A percentile compares a stretch with the other conserved stretches of the same genome.
Conservation (phyloP, 129 eudicot species). For the Chrysanthemum lavandulifolium region DNA sequence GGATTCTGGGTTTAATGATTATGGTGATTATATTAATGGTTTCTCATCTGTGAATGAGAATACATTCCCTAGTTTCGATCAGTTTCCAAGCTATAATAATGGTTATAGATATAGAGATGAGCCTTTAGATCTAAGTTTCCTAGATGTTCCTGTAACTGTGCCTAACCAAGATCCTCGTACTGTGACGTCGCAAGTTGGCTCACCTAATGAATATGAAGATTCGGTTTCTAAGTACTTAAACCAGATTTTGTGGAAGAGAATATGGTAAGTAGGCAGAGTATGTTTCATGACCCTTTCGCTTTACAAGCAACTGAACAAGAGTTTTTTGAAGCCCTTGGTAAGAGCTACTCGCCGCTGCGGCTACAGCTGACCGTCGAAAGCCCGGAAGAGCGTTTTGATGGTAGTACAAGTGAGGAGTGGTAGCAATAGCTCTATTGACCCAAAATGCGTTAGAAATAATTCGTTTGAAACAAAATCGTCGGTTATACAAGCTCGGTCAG, state of each 20-base stretch:
- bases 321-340: conserved; percentile 56
- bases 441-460: conserved; percentile 44
- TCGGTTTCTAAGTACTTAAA: conserved; percentile 54
- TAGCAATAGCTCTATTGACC: conserved; percentile 28
- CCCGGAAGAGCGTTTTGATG: conserved; percentile 42
- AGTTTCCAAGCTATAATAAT: conserved; percentile 19
- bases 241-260: conserved; percentile 74
- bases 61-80: conserved; percentile 37
- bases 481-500: conserved; percentile 28
- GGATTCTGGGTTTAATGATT: conserved; percentile 48
- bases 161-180: conserved; percentile 5
- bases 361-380: conserved; percentile 25
- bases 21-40: conserved; percentile 30
- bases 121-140: conserved; percentile 47
- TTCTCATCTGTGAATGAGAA: conserved; percentile 38
- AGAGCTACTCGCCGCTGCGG: conserved; percentile 33
- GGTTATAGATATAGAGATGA: conserved; percentile 44
- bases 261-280: conserved; percentile 59
- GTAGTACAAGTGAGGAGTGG: conserved; percentile 48
- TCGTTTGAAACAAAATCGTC: conserved; percentile 38
- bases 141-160: conserved; percentile 35
- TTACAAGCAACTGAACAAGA: conserved; percentile 58
- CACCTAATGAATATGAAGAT: conserved; percentile 63
- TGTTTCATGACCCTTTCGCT: conserved; percentile 66
- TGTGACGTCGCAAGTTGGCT: conserved; percentile 30